These are phyloP conservation scores for Stereocaulon alpinum DNA, from an alignment of 495 filamentous ascomycete species.

Conservation along the genomic window DNA sequence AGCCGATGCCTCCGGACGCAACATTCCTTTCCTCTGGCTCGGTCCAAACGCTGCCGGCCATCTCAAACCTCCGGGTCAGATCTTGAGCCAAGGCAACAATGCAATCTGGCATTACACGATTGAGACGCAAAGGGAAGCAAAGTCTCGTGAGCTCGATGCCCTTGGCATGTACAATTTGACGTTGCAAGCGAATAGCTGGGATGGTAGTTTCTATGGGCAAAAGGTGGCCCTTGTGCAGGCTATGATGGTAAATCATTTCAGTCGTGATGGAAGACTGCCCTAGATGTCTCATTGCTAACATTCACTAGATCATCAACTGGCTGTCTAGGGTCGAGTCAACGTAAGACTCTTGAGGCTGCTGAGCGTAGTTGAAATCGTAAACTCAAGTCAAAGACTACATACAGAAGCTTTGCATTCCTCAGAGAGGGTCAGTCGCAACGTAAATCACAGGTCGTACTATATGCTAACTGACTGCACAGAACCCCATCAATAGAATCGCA, in stretches of 20 bases:
- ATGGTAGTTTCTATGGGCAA: slow-evolving; percentile 36
- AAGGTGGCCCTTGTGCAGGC: slow-evolving; percentile 38
- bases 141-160: slow-evolving; percentile 31
- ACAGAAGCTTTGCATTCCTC: too few species aligned
- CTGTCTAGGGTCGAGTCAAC: slow-evolving; percentile 27
- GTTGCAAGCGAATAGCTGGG: slow-evolving; percentile 34
- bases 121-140: slow-evolving; percentile 31
- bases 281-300: background rate
- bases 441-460: too few species aligned
- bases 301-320: slow-evolving; percentile 35
- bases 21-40: slow-evolving; percentile 39
- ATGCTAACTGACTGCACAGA: too few species aligned
- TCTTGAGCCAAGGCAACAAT: slow-evolving; percentile 31
- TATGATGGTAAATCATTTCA: slow-evolving; percentile 36
- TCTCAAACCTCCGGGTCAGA: slow-evolving; percentile 26
- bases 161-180: slow-evolving; percentile 42
- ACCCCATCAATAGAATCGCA: too few species aligned
- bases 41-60: slow-evolving; percentile 40
- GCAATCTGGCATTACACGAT: slow-evolving; percentile 35
- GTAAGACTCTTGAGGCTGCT: background rate
- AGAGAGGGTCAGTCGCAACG: too few species aligned
- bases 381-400: too few species aligned
- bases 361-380: background rate
- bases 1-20: slow-evolving; percentile 28
- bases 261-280: too few species aligned